These are phyloP conservation scores for Nasturtium officinale DNA, from an alignment of 345 rosid genomes.

Conservation along the genomic window DNA sequence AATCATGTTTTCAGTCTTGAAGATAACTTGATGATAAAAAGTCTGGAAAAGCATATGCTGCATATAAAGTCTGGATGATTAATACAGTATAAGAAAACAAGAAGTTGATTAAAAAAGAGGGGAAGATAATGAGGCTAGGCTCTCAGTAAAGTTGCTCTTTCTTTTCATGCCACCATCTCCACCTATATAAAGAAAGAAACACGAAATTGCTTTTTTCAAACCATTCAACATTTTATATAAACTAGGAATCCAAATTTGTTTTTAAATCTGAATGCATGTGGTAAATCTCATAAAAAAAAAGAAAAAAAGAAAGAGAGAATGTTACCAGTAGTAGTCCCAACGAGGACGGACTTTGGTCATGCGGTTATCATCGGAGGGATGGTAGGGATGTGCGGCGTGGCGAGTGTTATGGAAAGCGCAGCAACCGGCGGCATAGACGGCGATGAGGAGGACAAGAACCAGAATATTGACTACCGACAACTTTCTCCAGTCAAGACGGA, in stretches of 20 bases:
- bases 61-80: neutral
- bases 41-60: no score
- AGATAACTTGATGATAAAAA: no score
- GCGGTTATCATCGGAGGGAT: slow-evolving; percentile 63
- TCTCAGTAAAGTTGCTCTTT: slow-evolving; percentile 67
- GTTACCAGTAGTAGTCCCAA: slow-evolving; percentile 80
- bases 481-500: slow-evolving; percentile 82
- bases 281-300: neutral
- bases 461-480: slow-evolving; percentile 71
- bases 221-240: neutral
- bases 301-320: neutral
- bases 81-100: neutral
- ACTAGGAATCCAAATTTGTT: no score
- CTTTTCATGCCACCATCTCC: slow-evolving; percentile 83
- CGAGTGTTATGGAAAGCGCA: slow-evolving; percentile 84
- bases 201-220: neutral
- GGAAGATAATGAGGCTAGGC: neutral
- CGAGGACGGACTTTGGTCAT: slow-evolving; percentile 81
- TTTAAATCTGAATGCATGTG: no score
- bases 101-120: neutral
- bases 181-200: slow-evolving; percentile 52
- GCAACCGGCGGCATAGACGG: slow-evolving; percentile 72
- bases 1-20: no score
- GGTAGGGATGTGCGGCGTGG: slow-evolving; percentile 64
- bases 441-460: slow-evolving; percentile 69